phyloP scores from a whole-genome alignment of 2,329 filamentous ascomycete genomes.

The Penicillium nordicum region DNA sequence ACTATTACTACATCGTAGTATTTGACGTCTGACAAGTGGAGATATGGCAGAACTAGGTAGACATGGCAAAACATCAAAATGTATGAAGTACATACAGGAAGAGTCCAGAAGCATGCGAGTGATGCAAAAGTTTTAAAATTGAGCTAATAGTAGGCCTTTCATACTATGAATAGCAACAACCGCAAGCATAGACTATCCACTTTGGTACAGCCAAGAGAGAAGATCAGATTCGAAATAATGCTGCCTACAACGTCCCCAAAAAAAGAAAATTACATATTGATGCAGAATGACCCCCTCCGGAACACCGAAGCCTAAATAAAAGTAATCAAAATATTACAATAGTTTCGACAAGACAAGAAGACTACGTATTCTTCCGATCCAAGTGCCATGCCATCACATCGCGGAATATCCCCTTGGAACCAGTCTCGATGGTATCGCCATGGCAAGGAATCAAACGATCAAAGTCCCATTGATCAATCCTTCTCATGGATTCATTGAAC shows the following conservation, averaged over 20 bases:
- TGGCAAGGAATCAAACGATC: constrained; percentile 85
- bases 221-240: neutral
- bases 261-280: neutral
- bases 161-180: constrained; percentile 1
- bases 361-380: constrained; percentile 32
- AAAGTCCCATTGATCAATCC: constrained; percentile 80
- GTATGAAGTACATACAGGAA: neutral
- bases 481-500: constrained; percentile 66
- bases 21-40: neutral
- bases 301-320: neutral
- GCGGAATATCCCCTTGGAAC: constrained; percentile 70
- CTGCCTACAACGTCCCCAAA: neutral
- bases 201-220: neutral
- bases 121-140: neutral
- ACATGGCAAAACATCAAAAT: neutral
- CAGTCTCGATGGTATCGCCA: constrained; percentile 77
- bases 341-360: neutral
- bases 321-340: neutral
- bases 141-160: neutral
- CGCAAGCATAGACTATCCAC: neutral
- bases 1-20: neutral
- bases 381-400: constrained; percentile 84
- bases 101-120: neutral
- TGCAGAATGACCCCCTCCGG: neutral
- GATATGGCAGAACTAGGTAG: neutral